Evolutionary conservation across 495 filamentous ascomycete genomes (phyloP), one percentile per base, ranked within the genome.

Genomic region (Oidiodendron maius): DNA sequence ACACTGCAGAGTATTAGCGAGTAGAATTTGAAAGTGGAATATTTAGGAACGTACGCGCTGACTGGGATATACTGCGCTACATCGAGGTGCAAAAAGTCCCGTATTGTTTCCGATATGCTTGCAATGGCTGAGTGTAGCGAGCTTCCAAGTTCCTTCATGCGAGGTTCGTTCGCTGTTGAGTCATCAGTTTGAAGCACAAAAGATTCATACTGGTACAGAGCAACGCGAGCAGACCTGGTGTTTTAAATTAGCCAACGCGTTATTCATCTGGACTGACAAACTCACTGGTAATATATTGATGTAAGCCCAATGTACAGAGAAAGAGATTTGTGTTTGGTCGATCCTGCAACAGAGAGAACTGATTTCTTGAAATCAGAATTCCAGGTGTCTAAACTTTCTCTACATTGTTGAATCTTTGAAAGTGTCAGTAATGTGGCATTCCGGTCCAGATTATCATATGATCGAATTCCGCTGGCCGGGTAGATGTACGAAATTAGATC

Each of bases 401-500:
- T 32, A n/a, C 28, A 32, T n/a, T 32, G 28, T 32, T 32, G 8
- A n/a, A 32, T 32, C n/a, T 32, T 32, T 8, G 28, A 8, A n/a
- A n/a, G 28, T n/a, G n/a, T 32, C 28, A n/a, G n/a, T n/a, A 32
- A n/a, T n/a, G n/a, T 32, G 28, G 28, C n/a, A 32, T 32, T 32
- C 8, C n/a, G n/a, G n/a, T 32, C 28, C 28, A 32, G 28, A 8
- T 32, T 8, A 32, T 32, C 28, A n/a, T 8, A 32, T 8, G 28
- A 32, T 32, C 28, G 8, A n/a, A 32, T 8, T 32, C 28, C 28
- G n/a, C n/a, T 32, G 8, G n/a, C 28, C n/a, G 63, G 61, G 22
- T 74, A 76, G 3, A 72, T 55, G 2, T 74, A 50, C 0, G 62
- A 65, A 3, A 70, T 50, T 15, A 71, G 58, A 46, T 77, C 71